Base-by-base conservation (phyloP, 768 basidiomycete species). In the Rickenella mellea region DNA sequence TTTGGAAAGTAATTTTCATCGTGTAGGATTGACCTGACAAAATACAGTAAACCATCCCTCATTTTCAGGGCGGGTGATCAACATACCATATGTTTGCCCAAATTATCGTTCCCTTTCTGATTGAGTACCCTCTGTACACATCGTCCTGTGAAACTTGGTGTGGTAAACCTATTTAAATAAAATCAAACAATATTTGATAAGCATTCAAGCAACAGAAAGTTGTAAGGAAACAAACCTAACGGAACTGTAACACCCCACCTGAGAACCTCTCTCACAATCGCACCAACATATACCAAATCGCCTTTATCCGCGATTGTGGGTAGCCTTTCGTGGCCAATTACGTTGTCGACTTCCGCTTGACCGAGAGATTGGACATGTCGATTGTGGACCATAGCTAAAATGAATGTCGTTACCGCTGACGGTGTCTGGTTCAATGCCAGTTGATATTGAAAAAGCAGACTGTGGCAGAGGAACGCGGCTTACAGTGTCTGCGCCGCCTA, bases 301-400 rank as follows among this genome's bases (percentile, higher is more conserved):
- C 39, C 31, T 24, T 44, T 40, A 45, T 60, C 59, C 11, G 20
- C n/a, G 42, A 57, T 49, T 9, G 39, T 44, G 5, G 61, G 61
- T 9, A 63, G 51, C 1, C 57, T 40, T 21, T 48, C 51, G 1
- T 27, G 20, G 26, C 55, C 53, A 14, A 58, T 32, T 6, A 62
- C 47, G 6, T 38, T 12, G 43, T 63, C 60, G 30, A 64, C 42
- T 42, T 63, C 60, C 12, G 32, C 49, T 30, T 60, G 62, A 14
- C 57, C 60, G 11, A 43, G 48, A 5, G 31, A 15, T 31, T 58
- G 57, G 8, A 62, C 44, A 10, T 50, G 46, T 29, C 65, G 68
- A 49, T 62, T 56, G 43, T 65, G 57, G 1, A 55, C 53, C 63
- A 65, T 63, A 0, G 61, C 64, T 22, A 66, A 56, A 41, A 67